These are phyloP conservation scores for Podosphaera aphanis DNA, from an alignment of 2,329 filamentous ascomycete genomes.

Conservation along the genomic window DNA sequence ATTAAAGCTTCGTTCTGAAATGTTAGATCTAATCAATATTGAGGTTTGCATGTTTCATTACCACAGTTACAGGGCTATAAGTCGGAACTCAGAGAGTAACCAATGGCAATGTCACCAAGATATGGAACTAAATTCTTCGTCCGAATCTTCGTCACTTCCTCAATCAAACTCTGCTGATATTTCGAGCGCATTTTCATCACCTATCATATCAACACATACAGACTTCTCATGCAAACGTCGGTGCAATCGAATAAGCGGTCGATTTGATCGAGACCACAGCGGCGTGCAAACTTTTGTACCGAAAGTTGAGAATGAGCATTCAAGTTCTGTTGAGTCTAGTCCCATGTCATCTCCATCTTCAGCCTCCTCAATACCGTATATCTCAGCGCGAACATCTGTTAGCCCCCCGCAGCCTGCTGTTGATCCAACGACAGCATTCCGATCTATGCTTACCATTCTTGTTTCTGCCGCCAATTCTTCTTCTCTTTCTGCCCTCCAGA, in stretches of 20 bases:
- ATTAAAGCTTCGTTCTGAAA: slow-evolving; percentile 33
- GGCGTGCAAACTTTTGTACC: slow-evolving; percentile 11
- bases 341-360: slow-evolving; percentile 14
- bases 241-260: slow-evolving; percentile 4
- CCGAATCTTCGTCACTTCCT: slow-evolving; percentile 8
- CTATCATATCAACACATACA: slow-evolving; percentile 12
- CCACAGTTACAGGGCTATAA: slow-evolving; percentile 9
- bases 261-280: slow-evolving; percentile 7
- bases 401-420: slow-evolving; percentile 9
- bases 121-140: slow-evolving; percentile 11
- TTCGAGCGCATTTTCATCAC: slow-evolving; percentile 9
- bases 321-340: slow-evolving; percentile 9
- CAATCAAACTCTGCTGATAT: slow-evolving; percentile 11
- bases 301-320: slow-evolving; percentile 8
- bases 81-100: slow-evolving; percentile 1
- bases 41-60: slow-evolving; percentile 28
- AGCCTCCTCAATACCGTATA: slow-evolving; percentile 11
- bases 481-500: slow-evolving; percentile 10
- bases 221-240: slow-evolving; percentile 10
- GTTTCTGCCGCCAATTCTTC: slow-evolving; percentile 13
- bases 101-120: slow-evolving; percentile 3
- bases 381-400: slow-evolving; percentile 10
- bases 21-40: slow-evolving; percentile 37
- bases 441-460: slow-evolving; percentile 10
- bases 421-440: slow-evolving; percentile 11